Base-by-base conservation (phyloP, 306 rosid species). In the Lathyrus oleraceus region DNA sequence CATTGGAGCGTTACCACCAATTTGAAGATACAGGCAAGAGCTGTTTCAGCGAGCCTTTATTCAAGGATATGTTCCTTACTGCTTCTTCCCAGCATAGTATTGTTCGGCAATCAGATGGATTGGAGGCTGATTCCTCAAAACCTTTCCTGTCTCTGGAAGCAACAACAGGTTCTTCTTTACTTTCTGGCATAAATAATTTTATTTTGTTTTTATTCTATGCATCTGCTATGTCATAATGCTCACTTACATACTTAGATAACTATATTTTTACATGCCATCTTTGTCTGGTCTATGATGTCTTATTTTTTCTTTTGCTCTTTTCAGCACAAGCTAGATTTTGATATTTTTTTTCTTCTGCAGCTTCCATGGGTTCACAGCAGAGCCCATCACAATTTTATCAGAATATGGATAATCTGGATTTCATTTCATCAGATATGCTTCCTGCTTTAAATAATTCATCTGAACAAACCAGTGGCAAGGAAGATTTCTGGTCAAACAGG, bases 1-100 rank as follows among this genome's bases (percentile, higher is more conserved):
- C 97, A 42, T 79, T 95, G 83, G 92, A 86, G 20, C 86, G 85
- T 62, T 91, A 89, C 80, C 96, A 62, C 78, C 87, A 83, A 65
- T 91, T 76, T 89, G 96, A 95, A 84, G 86, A 83, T 42, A 87
- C 90, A 21, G 96, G 97, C 66, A 89, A 82, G 83, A 95, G 97
- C 87, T 87, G 96, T 88, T 95, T 95, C 83, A 81, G 82, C 4
- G 97, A 86, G 61, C 86, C 95, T 44, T 66, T 77, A 72, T 91
- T 82, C 78, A 86, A 70, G 86, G 96, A 86, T 76, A 85, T 75
- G 75, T 85, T 85, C 81, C 70, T 80, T 74, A 70, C 97, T 78
- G 81, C 85, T 65, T 54, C 76, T 70, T 79, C 89, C 75, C 82
- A 81, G 70, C 59, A 78, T 58, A 83, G 82, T 71, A 66, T 73